phyloP scores from a whole-genome alignment of 805 yeast species.

The Schizosaccharomyces pombe region DNA sequence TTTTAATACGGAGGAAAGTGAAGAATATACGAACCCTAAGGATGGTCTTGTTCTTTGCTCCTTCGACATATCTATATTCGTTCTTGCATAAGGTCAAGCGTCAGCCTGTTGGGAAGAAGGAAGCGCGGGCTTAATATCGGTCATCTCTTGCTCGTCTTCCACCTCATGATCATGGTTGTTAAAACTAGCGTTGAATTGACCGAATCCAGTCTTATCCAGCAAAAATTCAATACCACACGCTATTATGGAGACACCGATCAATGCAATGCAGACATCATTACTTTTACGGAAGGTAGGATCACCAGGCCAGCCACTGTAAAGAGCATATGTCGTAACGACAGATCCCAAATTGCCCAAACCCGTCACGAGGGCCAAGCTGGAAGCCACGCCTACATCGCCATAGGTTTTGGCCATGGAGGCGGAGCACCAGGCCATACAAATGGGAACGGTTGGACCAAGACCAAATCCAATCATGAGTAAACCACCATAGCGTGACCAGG shows the following conservation, averaged over 20 bases:
- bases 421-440: constrained; percentile 61
- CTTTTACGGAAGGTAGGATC: constrained; percentile 20
- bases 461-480: constrained; percentile 66
- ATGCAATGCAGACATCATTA: not conserved
- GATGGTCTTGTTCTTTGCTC: too few species aligned
- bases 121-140: too few species aligned
- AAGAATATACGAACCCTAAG: too few species aligned
- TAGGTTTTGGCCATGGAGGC: constrained; percentile 47
- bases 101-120: too few species aligned
- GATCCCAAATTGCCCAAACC: constrained; percentile 77
- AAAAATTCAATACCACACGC: not conserved
- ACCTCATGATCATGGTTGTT: too few species aligned
- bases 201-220: not conserved
- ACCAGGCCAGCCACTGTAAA: constrained; percentile 70
- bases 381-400: constrained; percentile 72
- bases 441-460: constrained; percentile 77
- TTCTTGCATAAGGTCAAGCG: too few species aligned
- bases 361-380: constrained; percentile 57
- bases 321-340: constrained; percentile 65
- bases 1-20: too few species aligned
- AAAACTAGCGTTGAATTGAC: not conserved
- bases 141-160: too few species aligned
- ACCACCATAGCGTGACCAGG: constrained; percentile 65
- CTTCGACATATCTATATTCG: too few species aligned
- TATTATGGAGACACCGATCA: not conserved